phyloP scores from a whole-genome alignment of 306 rosid genomes.

The Fragaria ananassa region DNA sequence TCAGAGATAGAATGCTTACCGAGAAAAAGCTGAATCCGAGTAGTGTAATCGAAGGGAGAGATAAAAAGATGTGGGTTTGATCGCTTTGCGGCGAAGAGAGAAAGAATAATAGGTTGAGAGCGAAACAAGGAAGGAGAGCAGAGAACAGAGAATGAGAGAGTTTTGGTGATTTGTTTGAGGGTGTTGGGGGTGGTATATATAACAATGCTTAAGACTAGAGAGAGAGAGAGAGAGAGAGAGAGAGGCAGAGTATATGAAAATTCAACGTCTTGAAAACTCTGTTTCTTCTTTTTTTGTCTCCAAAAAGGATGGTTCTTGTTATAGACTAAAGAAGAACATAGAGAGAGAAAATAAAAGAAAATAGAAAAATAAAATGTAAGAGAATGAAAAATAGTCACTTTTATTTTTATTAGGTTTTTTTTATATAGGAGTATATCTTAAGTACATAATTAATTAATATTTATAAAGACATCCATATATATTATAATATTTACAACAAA shows the following conservation, averaged over 20 bases:
- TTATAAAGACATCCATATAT: too few species aligned
- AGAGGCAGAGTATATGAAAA: background rate
- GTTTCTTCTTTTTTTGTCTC: too few species aligned
- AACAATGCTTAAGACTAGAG: background rate
- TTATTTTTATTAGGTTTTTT: too few species aligned
- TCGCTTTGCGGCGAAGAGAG: background rate
- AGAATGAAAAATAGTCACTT: too few species aligned
- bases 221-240: too few species aligned
- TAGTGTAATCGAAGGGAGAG: background rate
- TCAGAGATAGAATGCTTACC: conserved; percentile 11
- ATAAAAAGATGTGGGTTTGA: background rate
- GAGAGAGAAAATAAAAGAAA: too few species aligned
- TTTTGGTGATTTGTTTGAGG: background rate
- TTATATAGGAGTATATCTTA: too few species aligned
- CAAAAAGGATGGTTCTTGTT: too few species aligned
- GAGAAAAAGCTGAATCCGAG: background rate
- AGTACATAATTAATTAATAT: too few species aligned
- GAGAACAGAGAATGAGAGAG: background rate
- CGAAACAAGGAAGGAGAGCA: conserved; percentile 3
- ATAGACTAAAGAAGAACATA: too few species aligned
- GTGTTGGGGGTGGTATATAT: background rate
- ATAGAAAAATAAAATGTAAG: too few species aligned
- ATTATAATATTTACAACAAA: too few species aligned
- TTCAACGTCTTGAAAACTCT: background rate
- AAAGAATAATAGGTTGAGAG: background rate